phyloP scores from a whole-genome alignment of 805 yeast species.

The Wickerhamomyces alni region DNA sequence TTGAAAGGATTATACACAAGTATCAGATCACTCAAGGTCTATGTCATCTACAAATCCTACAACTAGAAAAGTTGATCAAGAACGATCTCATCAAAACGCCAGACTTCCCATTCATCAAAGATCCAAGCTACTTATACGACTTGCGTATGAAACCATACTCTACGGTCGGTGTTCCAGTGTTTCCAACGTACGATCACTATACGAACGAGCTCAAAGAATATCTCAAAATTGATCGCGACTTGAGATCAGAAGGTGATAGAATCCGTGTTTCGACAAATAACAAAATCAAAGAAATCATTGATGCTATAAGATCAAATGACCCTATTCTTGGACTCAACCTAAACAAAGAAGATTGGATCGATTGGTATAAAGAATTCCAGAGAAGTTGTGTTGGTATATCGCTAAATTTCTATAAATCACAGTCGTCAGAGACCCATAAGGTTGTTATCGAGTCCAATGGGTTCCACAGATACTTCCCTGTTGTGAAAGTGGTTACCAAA shows the following conservation, averaged over 20 bases:
- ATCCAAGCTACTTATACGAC: conserved; percentile 33
- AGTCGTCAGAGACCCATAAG: conserved; percentile 5
- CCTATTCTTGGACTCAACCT: conserved; percentile 21
- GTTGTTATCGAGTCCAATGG: conserved; percentile 26
- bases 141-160: conserved; percentile 76
- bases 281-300: conserved; percentile 8
- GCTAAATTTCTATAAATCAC: conserved; percentile 8
- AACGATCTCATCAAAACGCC: conserved; percentile 22
- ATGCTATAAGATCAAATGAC: conserved; percentile 18
- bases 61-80: conserved; percentile 24
- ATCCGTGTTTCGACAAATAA: conserved; percentile 3
- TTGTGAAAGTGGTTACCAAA: conserved; percentile 18
- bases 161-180: conserved; percentile 70
- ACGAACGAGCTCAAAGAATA: conserved; percentile 17
- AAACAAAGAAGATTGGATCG: conserved; percentile 24
- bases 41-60: conserved; percentile 28
- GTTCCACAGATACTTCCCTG: conserved; percentile 44
- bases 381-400: conserved; percentile 26
- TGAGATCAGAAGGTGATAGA: background rate
- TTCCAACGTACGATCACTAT: conserved; percentile 34
- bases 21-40: conserved; percentile 23
- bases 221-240: conserved; percentile 8
- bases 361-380: conserved; percentile 25
- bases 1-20: conserved; percentile 22
- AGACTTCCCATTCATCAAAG: conserved; percentile 21